Conservation (phyloP, 768 basidiomycete species). For the Lentinula sp. region DNA sequence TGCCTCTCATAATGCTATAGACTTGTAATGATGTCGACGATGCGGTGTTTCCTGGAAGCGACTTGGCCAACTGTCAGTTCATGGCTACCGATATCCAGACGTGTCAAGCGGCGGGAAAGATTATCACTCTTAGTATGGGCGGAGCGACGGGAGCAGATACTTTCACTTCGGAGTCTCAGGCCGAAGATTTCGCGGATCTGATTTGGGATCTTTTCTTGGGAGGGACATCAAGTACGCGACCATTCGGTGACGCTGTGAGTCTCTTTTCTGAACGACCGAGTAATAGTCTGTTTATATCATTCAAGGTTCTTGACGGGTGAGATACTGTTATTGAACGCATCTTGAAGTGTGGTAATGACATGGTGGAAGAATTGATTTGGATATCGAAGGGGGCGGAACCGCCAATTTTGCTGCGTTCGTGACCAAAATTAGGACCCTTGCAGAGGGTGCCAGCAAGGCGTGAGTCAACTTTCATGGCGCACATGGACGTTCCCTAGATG, state of each 20-base stretch:
- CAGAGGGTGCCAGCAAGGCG: constrained; percentile 42
- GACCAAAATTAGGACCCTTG: constrained; percentile 34
- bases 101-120: constrained; percentile 54
- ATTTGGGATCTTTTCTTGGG: constrained; percentile 70
- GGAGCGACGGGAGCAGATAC: constrained; percentile 47
- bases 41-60: constrained; percentile 47
- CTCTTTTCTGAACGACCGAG: not conserved
- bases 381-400: constrained; percentile 54
- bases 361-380: constrained; percentile 45
- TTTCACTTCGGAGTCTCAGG: constrained; percentile 48
- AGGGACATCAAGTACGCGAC: constrained; percentile 48
- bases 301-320: constrained; percentile 50
- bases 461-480: constrained; percentile 15
- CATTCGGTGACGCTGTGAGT: constrained; percentile 49
- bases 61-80: constrained; percentile 50
- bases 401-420: constrained; percentile 44
- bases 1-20: constrained; percentile 20
- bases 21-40: constrained; percentile 40
- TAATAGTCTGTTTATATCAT: not conserved
- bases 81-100: constrained; percentile 49
- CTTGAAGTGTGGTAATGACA: not conserved
- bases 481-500: not conserved
- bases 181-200: constrained; percentile 44
- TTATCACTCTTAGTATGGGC: constrained; percentile 42
- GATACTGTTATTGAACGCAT: constrained; percentile 1